Conservation (phyloP, 2,329 filamentous ascomycete genomes). For the Calonectria multiphialidica region DNA sequence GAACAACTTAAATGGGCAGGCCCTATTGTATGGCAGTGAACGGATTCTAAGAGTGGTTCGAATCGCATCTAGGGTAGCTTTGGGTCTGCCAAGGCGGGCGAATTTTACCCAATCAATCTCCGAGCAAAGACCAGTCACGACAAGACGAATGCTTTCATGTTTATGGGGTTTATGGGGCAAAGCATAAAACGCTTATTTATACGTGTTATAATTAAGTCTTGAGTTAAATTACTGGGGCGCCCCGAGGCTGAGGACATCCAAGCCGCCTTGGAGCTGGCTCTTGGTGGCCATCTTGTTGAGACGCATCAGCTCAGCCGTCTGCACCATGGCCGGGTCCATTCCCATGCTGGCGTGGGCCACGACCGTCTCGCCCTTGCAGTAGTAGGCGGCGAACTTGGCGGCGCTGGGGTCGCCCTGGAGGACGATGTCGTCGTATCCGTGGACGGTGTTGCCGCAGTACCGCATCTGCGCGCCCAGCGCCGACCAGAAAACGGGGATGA, state of each 20-base stretch:
- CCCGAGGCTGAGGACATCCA: slow-evolving; percentile 62
- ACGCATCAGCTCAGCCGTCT: slow-evolving; percentile 88
- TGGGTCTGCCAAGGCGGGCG: background rate
- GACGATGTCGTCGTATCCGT: slow-evolving; percentile 89
- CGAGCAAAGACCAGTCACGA: background rate
- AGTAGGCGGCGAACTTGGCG: slow-evolving; percentile 89
- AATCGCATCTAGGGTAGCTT: background rate
- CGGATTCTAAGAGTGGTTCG: too few relatives aligned
- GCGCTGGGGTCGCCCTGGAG: slow-evolving; percentile 82
- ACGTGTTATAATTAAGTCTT: background rate
- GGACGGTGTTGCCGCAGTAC: slow-evolving; percentile 88
- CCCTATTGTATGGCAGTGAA: too few relatives aligned
- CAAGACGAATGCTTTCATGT: background rate
- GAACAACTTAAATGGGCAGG: too few relatives aligned
- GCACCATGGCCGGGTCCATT: slow-evolving; percentile 86
- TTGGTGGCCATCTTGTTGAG: slow-evolving; percentile 86
- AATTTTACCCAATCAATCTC: background rate
- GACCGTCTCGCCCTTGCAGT: slow-evolving; percentile 85
- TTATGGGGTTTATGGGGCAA: background rate
- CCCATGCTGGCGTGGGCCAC: slow-evolving; percentile 94
- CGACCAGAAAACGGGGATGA: slow-evolving; percentile 98
- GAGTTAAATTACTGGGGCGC: slow-evolving; percentile 31
- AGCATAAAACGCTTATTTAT: background rate
- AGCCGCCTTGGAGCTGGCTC: slow-evolving; percentile 76
- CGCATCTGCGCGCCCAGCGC: slow-evolving; percentile 89